These are phyloP conservation scores for Trichoderma cornu-damae DNA, from an alignment of 2,329 filamentous ascomycete species.

Conservation along the genomic window DNA sequence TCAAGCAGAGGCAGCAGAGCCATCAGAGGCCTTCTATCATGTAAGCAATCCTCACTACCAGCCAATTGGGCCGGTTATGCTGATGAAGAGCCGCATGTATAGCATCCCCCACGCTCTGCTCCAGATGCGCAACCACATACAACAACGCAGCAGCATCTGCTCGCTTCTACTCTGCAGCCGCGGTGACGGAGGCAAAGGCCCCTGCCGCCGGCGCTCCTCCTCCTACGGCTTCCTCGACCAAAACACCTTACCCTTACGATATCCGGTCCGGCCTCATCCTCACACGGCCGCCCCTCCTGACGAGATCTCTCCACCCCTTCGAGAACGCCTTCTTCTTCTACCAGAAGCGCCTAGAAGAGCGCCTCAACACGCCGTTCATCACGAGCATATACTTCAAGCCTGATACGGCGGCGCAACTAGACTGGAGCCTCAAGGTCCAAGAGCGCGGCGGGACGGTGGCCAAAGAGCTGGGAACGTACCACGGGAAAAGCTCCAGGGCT, in stretches of 20 bases:
- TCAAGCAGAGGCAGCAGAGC: slow-evolving; percentile 53
- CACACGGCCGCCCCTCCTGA: slow-evolving; percentile 82
- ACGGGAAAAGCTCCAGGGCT: slow-evolving; percentile 60
- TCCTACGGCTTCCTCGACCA: slow-evolving; percentile 16
- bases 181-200: slow-evolving; percentile 22
- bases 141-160: slow-evolving; percentile 26
- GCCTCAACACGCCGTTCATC: slow-evolving; percentile 79
- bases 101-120: slow-evolving; percentile 33
- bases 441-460: slow-evolving; percentile 69
- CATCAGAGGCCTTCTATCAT: slow-evolving; percentile 45
- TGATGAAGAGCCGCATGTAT: slow-evolving; percentile 8
- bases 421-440: slow-evolving; percentile 82
- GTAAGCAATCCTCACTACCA: slow-evolving; percentile 35
- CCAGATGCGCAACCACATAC: slow-evolving; percentile 35
- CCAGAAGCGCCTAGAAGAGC: slow-evolving; percentile 93
- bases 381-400: slow-evolving; percentile 93
- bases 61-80: slow-evolving; percentile 23
- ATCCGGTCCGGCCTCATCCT: slow-evolving; percentile 69
- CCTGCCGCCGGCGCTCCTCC: slow-evolving; percentile 22
- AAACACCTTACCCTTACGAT: slow-evolving; percentile 37
- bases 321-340: slow-evolving; percentile 95
- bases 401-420: slow-evolving; percentile 74
- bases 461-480: slow-evolving; percentile 81
- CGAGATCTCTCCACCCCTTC: slow-evolving; percentile 76
- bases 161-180: slow-evolving; percentile 36